Conservation (phyloP, 2,329 filamentous ascomycete genomes). For the Aureobasidium sp. region DNA sequence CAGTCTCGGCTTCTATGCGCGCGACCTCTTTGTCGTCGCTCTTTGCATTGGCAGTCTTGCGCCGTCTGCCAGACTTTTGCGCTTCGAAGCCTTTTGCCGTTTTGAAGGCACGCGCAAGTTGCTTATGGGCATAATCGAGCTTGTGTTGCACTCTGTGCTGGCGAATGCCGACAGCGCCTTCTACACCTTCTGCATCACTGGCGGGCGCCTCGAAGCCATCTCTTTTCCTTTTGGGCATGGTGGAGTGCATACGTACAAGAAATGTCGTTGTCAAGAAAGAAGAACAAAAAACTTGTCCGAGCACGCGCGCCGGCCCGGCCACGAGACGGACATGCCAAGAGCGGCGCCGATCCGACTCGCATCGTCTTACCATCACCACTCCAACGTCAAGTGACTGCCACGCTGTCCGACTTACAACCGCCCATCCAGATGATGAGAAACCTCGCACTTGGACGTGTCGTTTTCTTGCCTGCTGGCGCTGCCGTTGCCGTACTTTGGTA, state of each 20-base stretch:
- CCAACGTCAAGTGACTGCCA: conserved; percentile 12
- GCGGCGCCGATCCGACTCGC: not conserved
- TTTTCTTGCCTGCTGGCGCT: conserved; percentile 2
- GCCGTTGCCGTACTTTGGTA: not conserved
- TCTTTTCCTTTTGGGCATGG: conserved; percentile 30
- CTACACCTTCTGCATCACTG: conserved; percentile 20
- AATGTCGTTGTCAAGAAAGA: not conserved
- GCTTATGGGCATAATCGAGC: conserved; percentile 49
- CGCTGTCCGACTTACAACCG: not conserved
- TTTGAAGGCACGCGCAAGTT: conserved; percentile 62
- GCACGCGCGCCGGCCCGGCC: conserved; percentile 1
- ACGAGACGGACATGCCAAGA: not conserved
- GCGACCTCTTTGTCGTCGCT: conserved; percentile 43
- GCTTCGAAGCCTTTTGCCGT: conserved; percentile 69
- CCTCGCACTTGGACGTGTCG: not conserved
- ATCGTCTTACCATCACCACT: conserved; percentile 3
- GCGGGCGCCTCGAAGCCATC: conserved; percentile 18
- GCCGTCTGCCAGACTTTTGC: conserved; percentile 62
- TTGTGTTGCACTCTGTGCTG: conserved; percentile 46
- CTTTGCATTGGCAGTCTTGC: conserved; percentile 46
- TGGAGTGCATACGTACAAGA: conserved; percentile 6
- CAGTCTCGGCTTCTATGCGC: conserved; percentile 57
- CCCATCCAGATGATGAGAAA: not conserved
- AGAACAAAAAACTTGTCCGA: conserved; percentile 7
- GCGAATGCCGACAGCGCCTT: conserved; percentile 19